Evolutionary conservation across 768 basidiomycete species (phyloP).

Genomic region (Hypholoma sublateritium): DNA sequence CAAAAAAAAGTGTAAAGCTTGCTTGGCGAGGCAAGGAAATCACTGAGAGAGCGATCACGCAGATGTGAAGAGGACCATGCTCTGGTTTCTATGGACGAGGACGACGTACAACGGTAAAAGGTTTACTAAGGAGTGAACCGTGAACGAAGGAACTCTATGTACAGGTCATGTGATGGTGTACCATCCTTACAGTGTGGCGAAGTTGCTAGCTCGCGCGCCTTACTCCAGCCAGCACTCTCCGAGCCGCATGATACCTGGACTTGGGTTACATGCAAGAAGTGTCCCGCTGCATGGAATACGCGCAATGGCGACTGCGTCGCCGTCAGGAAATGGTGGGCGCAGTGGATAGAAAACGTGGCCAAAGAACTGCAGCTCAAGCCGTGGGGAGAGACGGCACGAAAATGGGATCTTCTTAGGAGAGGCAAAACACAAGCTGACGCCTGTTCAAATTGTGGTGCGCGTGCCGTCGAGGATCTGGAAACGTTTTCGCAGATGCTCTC

Average conservation of each 20-base stretch:
- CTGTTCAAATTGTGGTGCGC: conserved; percentile 27
- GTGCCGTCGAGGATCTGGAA: conserved; percentile 27
- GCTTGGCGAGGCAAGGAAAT: too few species aligned
- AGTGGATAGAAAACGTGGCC: conserved; percentile 31
- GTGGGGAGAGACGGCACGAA: conserved; percentile 33
- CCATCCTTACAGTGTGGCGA: too few species aligned
- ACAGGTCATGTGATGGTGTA: too few species aligned
- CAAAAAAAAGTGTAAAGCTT: too few species aligned
- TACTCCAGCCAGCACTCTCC: conserved; percentile 25
- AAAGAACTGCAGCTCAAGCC: conserved; percentile 28
- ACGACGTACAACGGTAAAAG: too few species aligned
- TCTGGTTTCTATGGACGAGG: too few species aligned
- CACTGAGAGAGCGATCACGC: too few species aligned
- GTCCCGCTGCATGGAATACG: conserved; percentile 21
- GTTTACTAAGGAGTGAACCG: too few species aligned
- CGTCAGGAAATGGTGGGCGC: conserved; percentile 31
- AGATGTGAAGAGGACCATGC: too few species aligned
- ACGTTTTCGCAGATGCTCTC: conserved; percentile 30
- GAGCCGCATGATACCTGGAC: conserved; percentile 30
- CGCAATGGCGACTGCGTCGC: conserved; percentile 16
- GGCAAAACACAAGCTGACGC: conserved; percentile 21
- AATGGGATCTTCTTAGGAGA: conserved; percentile 28
- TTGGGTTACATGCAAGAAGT: conserved; percentile 30
- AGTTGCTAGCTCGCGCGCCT: conserved; percentile 27
- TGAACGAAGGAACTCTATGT: too few species aligned